These are phyloP conservation scores for Elsinoe fawcettii DNA, from an alignment of 2,329 filamentous ascomycete species.

Conservation along the genomic window DNA sequence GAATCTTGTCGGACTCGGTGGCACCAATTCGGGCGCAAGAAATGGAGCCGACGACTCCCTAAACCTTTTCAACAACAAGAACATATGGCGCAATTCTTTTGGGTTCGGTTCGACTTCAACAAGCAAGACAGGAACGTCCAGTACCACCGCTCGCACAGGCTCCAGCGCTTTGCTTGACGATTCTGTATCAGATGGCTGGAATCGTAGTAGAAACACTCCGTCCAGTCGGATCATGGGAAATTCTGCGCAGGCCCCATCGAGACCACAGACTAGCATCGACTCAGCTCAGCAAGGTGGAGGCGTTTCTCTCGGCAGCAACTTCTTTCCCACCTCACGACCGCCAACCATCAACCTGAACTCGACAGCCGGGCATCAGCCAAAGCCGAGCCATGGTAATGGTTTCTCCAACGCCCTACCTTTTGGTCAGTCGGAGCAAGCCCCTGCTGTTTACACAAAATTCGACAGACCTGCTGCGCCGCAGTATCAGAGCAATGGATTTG, in stretches of 20 bases:
- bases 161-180: slow-evolving; percentile 12
- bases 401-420: slow-evolving; percentile 20
- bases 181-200: slow-evolving; percentile 13
- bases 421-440: slow-evolving; percentile 23
- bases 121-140: background rate
- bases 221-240: background rate
- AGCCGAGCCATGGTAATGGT: slow-evolving; percentile 21
- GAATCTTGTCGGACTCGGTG: slow-evolving; percentile 11
- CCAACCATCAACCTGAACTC: slow-evolving; percentile 24
- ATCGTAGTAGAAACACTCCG: background rate
- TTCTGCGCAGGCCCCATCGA: background rate
- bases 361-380: slow-evolving; percentile 18
- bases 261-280: background rate
- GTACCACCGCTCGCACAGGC: background rate
- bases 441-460: slow-evolving; percentile 30
- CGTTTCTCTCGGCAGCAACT: background rate
- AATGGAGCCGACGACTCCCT: background rate
- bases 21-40: background rate
- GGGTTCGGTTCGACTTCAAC: background rate
- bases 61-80: background rate
- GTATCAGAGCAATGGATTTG: background rate
- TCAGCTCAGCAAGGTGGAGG: slow-evolving; percentile 1
- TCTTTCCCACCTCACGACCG: slow-evolving; percentile 18
- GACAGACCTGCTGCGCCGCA: slow-evolving; percentile 20
- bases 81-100: slow-evolving; percentile 8